A percentile compares a stretch with the other conserved stretches of the same genome.
These are phyloP conservation scores for Harringtonia aguacate DNA, from an alignment of 2,329 filamentous ascomycete species.

Conservation along the genomic window DNA sequence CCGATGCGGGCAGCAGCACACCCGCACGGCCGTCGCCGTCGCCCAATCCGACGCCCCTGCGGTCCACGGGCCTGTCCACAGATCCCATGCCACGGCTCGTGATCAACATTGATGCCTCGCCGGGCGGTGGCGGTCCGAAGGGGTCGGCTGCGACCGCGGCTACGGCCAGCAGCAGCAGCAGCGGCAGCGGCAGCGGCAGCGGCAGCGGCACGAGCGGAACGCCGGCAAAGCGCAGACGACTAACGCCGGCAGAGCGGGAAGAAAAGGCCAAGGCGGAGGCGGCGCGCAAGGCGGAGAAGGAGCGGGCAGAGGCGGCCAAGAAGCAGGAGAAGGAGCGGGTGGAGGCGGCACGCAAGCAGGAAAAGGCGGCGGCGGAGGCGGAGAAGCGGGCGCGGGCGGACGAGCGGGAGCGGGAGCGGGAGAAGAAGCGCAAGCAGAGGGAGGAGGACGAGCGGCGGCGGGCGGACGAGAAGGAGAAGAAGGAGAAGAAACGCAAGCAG, in stretches of 20 bases:
- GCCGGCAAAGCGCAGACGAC: slow-evolving; percentile 32
- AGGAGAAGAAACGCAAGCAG: slow-evolving; percentile 34
- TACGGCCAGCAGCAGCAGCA: no score
- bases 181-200: no score
- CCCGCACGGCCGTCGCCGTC: slow-evolving; percentile 25
- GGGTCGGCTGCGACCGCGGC: neutral
- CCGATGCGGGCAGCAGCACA: slow-evolving; percentile 31
- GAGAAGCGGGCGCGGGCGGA: slow-evolving; percentile 19
- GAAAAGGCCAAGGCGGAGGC: slow-evolving; percentile 26
- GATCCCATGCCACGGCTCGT: slow-evolving; percentile 9
- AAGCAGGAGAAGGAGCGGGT: slow-evolving; percentile 20
- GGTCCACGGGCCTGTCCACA: slow-evolving; percentile 10
- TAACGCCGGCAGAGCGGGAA: slow-evolving; percentile 29
- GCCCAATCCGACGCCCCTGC: slow-evolving; percentile 19
- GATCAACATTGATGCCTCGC: slow-evolving; percentile 7
- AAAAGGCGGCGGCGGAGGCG: slow-evolving; percentile 26
- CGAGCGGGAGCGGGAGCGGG: slow-evolving; percentile 20
- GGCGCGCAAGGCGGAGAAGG: slow-evolving; percentile 22
- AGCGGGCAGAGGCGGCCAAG: slow-evolving; percentile 17
- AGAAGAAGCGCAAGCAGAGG: slow-evolving; percentile 26
- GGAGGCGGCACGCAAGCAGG: slow-evolving; percentile 18
- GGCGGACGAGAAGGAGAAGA: slow-evolving; percentile 29
- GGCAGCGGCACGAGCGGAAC: no score
- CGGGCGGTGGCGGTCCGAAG: no score
- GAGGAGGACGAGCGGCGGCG: slow-evolving; percentile 21